Evolutionary conservation across 73 alveolate genomes (phyloP), one percentile per base, ranked within the genome.

Genomic region (Tetrahymena thermophila): DNA sequence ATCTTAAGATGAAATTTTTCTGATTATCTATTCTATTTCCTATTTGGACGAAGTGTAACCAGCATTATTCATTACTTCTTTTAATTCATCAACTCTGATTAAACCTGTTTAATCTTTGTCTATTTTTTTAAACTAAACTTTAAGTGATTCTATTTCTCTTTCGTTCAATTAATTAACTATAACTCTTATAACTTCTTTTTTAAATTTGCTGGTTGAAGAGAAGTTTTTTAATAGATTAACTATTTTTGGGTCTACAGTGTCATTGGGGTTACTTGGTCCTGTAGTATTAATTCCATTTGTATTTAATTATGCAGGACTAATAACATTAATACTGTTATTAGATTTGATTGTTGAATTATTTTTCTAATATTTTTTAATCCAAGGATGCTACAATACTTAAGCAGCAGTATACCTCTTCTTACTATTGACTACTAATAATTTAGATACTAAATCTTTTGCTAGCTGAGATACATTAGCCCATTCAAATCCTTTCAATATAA

Each of bases 401-500:
- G 83, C 85, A 85, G 99, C 99, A 25, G 96, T 95, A 35, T 95
- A 94, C 94, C 99, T 97, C 44, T 93, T n/a, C 42, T 97, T 94
- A 38, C 96, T 96, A 94, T 97, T 96, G 35, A 58, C 96, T 21
- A 93, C 85, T 94, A 97, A 94, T 96, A 97, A 95, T 56, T 96
- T 96, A 23, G 85, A 94, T 16, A 97, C 96, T 44, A 97, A 94
- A 97, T 97, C 97, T 89, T 96, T 97, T 35, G 97, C 97, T 58
- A 93, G 95, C 8, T 25, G 37, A 71, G 89, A 71, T 28, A 71
- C 89, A 71, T 71, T 71, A 10, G 35, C 37, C 89, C 89, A 71
- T 25, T 71, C 89, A 71, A 71, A 71, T 71, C 89, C 89, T 71
- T 71, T 71, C 5, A 28, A 19, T 71, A 71, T 9, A 71, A n/a